Evolutionary conservation across 2,329 filamentous ascomycete genomes (phyloP), one percentile per base, ranked within the genome.

Genomic region (Xenoacremonium recifei): DNA sequence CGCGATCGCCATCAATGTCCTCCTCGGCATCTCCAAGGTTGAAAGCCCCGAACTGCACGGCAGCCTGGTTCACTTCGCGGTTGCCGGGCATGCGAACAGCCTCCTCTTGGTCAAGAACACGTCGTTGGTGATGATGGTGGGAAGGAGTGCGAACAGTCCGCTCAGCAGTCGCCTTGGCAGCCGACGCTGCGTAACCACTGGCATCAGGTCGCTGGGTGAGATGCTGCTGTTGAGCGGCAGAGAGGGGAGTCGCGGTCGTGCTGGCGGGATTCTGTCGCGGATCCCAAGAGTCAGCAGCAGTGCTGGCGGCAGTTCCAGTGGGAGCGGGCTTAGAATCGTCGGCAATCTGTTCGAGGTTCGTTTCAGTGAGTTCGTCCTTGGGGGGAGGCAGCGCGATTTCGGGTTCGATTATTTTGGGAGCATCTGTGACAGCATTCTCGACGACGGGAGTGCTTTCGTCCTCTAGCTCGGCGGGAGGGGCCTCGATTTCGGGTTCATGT

Each of bases 81-180:
- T 96, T 96, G 46, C 89, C 90, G 34, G 93, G 93, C 92, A 99
- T 96, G 51, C 96, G 90, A 30, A 99, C 93, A 45, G 93, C 89
- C 71, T 99, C 93, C 67, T 96, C 91, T 64, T 99, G 93, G 58
- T 97, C 91, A 59, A 95, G 76, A 40, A 96, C 79, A 58, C 89
- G 87, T 53, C 92, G 84, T 65, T 95, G 87, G 23, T 53, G 50
- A 23, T 57, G 54, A 17, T 34, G 54, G 66, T 87, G 89, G 69
- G 85, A 91, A 16, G 89, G 80, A 40, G 82, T 84, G 47, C 92
- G 87, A 46, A 75, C 72, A 18, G 79, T 71, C 48, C 79, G 65
- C 59, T 82, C 70, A 45, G 79, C 55, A 12, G 84, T 86, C 11
- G 87, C 87, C 71, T 95, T 96, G 58, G 87, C 75, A 19, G 89